Percentiles rank a stretch among this genome's conserved stretches.
These are phyloP conservation scores for Kwoniella dendrophila DNA, from an alignment of 768 basidiomycete genomes.

Conservation along the genomic window DNA sequence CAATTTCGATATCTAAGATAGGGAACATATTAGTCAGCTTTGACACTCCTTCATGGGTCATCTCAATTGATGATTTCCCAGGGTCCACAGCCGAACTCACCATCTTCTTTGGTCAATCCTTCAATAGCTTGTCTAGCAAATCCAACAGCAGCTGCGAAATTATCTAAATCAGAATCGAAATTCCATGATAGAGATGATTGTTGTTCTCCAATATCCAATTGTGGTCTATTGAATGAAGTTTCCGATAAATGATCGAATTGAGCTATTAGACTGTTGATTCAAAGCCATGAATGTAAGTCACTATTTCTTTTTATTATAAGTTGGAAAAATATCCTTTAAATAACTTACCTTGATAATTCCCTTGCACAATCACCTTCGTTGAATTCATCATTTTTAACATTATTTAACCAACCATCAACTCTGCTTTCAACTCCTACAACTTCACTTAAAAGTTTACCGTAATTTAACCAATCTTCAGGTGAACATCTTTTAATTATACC, in stretches of 20 bases:
- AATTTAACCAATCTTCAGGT: constrained; percentile 79
- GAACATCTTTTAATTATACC: constrained; percentile 78
- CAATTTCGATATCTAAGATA: constrained; percentile 68
- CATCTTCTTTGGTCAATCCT: constrained; percentile 73
- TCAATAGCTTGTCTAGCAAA: constrained; percentile 83
- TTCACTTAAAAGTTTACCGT: constrained; percentile 80
- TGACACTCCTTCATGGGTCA: no score
- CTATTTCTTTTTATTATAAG: background rate
- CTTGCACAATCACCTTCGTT: constrained; percentile 88
- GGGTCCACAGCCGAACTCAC: constrained; percentile 58
- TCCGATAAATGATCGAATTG: constrained; percentile 92
- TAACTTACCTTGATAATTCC: constrained; percentile 82
- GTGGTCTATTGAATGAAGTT: constrained; percentile 77
- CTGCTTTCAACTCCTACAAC: constrained; percentile 85
- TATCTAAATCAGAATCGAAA: constrained; percentile 89
- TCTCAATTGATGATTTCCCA: no score
- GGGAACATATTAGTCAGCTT: background rate
- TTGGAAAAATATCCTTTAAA: no score
- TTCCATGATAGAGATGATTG: constrained; percentile 79
- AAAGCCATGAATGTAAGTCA: background rate
- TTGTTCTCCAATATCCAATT: constrained; percentile 85
- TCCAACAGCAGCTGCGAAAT: constrained; percentile 87
- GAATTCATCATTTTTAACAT: constrained; percentile 84
- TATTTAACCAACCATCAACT: constrained; percentile 86
- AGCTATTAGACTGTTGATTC: constrained; percentile 71